Base-by-base conservation (phyloP, 495 filamentous ascomycete species). In the Chaetomium fimeti region DNA sequence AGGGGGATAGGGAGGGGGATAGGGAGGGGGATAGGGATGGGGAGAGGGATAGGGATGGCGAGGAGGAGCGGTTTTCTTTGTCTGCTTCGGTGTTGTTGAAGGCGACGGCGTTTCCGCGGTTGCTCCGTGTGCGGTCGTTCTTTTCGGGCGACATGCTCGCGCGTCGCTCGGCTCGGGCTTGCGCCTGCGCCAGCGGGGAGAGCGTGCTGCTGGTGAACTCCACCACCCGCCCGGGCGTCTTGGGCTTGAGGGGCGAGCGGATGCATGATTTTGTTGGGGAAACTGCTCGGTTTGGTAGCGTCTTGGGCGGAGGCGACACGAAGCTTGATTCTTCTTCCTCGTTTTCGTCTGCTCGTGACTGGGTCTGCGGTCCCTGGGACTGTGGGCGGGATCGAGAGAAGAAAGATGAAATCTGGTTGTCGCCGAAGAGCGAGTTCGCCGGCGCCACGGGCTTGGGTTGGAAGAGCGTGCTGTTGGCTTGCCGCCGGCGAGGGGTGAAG, bases 251-350 rank as follows among this genome's bases (percentile, higher is more conserved):
- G 3, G 83, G 81, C 16, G 82, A 83, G 58, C 83, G 78, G 29
- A 85, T 70, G 65, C 72, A 80, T 1, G 82, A 83, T 64, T 84
- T 85, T 15, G 67, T 73, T 0, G 83, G 83, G 3, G 82, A 84
- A 16, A 71, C 69, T 8, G 73, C 70, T 25, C 74, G 76, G 63
- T 76, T 66, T 36, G 74, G 74, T 9, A 68, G 59, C 3, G 71
- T 61, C 49, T 65, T 66, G 5, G 66, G 67, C 5, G 59, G 54
- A 1, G 52, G 59, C 6, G 42, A 55, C 2, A 51, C 52, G 55
- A 65, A 71, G 38, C 53, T 60, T 0, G 57, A 52, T 27, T 66
- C 65, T 25, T 70, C 66, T 15, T 65, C 58, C n/a, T 68, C 57
- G 16, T 38, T 25, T 15, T 60, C 51, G 11, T 42, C 48, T 38